Base-by-base conservation (phyloP, 768 basidiomycete species). In the Tricholoma matsutake region DNA sequence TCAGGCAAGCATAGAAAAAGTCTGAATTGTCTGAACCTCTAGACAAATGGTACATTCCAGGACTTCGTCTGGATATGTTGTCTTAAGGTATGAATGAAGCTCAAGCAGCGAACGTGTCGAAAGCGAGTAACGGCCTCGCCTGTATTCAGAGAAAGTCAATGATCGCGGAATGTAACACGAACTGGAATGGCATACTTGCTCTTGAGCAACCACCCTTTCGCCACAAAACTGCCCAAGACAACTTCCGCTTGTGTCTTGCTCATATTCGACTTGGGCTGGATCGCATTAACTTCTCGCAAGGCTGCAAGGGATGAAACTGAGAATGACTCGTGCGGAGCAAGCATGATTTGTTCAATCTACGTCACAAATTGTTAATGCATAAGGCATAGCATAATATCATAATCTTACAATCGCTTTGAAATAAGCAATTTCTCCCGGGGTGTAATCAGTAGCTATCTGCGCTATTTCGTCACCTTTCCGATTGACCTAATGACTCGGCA, bases 321-420 rank as follows among this genome's bases (percentile, higher is more conserved):
- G 71, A 81, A 96, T 0, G 88, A 76, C 68, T 88, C 85, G 43
- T 81, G 80, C 6, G 91, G 86, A 6, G 93, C 91, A 16, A 88
- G 79, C 83, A 95, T 89, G 66, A 96, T 94, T 73, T 90, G 88
- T 67, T 94, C 91, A 41, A 96, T 81, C 94, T 96, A 65, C 4
- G 22, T 20, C 34, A 59, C 57, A 57, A 37, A 16, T 57, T 2
- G 47, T 37, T 25, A 54, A 61, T 32, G 18, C 51, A 56, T 16
- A 39, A 28, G 18, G 32, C n/a, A 16, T 10, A 18, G 51, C 10
- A 54, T 57, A 22, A 20, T 52, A 4, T 54, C n/a, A 57, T 25
- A 18, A 52, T 75, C 88, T 61, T 68, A 93, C 94, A 61, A 95
- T 78, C 4, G 86, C 85, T 75, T 88, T 93, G 80, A 94, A 95